These are phyloP conservation scores for Populus simonii DNA, from an alignment of 345 rosid species.

Conservation along the genomic window DNA sequence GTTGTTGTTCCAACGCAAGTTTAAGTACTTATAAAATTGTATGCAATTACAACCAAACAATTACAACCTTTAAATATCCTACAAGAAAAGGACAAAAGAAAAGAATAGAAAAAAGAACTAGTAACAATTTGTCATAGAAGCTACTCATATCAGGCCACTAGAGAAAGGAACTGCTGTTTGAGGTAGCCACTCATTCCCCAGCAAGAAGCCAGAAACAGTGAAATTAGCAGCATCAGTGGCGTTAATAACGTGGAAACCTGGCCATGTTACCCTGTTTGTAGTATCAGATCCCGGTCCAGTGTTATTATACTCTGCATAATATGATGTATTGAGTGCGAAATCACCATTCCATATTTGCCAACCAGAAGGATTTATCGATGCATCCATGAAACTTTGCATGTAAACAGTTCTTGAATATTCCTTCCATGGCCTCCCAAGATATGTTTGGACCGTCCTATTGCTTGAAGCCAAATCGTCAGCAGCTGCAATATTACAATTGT, in stretches of 20 bases:
- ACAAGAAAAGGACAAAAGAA: no score
- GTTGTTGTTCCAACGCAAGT: no score
- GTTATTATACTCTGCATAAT: conserved; percentile 69
- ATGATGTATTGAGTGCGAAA: conserved; percentile 63
- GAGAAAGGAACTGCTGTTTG: conserved; percentile 57
- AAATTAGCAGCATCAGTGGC: conserved; percentile 64
- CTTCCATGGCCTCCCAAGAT: conserved; percentile 89
- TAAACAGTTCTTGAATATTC: conserved; percentile 68
- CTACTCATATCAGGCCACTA: conserved; percentile 27
- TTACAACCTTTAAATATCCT: no score
- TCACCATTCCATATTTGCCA: conserved; percentile 66
- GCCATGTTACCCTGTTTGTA: conserved; percentile 58
- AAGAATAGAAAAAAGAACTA: not conserved
- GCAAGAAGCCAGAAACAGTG: conserved; percentile 56
- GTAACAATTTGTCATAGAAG: not conserved
- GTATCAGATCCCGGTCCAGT: conserved; percentile 67
- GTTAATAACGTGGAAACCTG: conserved; percentile 55
- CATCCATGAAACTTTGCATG: conserved; percentile 51
- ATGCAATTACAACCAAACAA: no score
- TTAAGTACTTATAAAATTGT: no score
- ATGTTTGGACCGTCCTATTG: conserved; percentile 44
- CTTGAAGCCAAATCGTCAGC: conserved; percentile 62
- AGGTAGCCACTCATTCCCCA: conserved; percentile 71
- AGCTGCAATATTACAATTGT: conserved; percentile 54
- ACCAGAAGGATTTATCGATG: conserved; percentile 60